Conservation (phyloP, 2,329 filamentous ascomycete species). For the Phialophora tarda region DNA sequence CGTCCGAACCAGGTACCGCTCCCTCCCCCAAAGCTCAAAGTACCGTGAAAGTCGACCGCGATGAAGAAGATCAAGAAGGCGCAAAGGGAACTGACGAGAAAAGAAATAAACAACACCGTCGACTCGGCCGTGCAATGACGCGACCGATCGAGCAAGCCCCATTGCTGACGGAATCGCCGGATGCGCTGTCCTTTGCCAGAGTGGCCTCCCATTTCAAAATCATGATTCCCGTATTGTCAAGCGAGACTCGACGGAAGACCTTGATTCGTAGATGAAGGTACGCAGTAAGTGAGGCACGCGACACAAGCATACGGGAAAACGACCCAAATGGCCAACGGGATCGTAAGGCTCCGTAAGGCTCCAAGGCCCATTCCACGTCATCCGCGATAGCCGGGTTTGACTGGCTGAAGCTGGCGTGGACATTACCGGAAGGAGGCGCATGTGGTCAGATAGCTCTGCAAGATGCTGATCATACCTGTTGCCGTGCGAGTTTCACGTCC, state of each 20-base stretch:
- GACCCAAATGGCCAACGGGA: conserved; percentile 4
- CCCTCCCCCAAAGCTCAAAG: background rate
- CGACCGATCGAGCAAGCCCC: background rate
- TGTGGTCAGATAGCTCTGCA: conserved; percentile 2
- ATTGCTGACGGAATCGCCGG: conserved; percentile 13
- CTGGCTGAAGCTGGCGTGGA: conserved; percentile 9
- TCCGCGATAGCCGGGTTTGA: conserved; percentile 6
- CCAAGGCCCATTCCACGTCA: conserved; percentile 15
- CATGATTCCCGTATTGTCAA: conserved; percentile 6
- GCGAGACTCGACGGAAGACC: conserved; percentile 8
- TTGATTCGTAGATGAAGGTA: conserved; percentile 8
- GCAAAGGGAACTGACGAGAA: background rate
- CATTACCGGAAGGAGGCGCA: background rate
- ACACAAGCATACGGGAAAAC: conserved; percentile 4
- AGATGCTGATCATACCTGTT: conserved; percentile 1
- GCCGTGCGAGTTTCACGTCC: background rate
- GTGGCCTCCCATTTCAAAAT: background rate
- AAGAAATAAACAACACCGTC: background rate
- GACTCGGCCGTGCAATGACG: background rate
- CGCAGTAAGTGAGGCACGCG: conserved; percentile 12
- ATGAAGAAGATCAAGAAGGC: background rate
- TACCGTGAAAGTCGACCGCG: background rate
- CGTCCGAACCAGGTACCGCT: background rate
- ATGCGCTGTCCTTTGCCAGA: conserved; percentile 10
- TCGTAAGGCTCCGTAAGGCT: conserved; percentile 14